Conservation (phyloP, 352 stramenopile genomes). For the Globisporangium megalacanthum region DNA sequence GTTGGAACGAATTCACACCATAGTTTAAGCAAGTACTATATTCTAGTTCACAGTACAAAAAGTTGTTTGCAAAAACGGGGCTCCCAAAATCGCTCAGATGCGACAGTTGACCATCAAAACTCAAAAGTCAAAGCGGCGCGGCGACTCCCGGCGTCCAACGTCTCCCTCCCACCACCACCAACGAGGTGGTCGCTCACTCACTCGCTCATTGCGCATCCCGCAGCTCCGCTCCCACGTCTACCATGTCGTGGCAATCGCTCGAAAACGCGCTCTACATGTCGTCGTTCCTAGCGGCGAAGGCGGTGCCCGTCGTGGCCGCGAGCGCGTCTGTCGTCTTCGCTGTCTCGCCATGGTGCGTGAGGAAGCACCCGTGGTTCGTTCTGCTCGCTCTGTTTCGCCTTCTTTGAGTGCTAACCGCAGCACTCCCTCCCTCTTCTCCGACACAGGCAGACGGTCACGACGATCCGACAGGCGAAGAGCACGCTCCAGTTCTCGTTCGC, state of each 20-base stretch:
- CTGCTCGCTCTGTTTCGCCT: neutral
- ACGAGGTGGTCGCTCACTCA: no score
- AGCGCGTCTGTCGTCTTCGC: constrained; percentile 62
- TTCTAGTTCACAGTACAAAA: no score
- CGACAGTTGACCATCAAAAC: no score
- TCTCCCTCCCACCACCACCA: no score
- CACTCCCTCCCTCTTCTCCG: neutral
- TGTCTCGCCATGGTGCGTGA: constrained; percentile 50
- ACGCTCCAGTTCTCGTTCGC: constrained; percentile 77
- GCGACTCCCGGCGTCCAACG: no score
- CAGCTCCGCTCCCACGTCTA: neutral
- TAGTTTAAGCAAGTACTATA: no score
- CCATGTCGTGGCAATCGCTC: constrained; percentile 57
- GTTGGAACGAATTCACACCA: no score
- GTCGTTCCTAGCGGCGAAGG: constrained; percentile 56
- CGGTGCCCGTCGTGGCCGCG: constrained; percentile 55
- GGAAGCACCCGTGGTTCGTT: no score
- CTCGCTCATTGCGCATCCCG: no score
- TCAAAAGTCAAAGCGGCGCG: no score
- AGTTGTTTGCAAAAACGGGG: no score
- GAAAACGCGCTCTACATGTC: constrained; percentile 65
- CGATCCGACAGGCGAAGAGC: constrained; percentile 57
- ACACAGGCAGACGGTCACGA: constrained; percentile 48
- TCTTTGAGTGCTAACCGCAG: neutral
- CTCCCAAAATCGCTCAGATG: no score